Conservation (phyloP, 2,329 filamentous ascomycete species). For the Trichoderma atrobrunneum region DNA sequence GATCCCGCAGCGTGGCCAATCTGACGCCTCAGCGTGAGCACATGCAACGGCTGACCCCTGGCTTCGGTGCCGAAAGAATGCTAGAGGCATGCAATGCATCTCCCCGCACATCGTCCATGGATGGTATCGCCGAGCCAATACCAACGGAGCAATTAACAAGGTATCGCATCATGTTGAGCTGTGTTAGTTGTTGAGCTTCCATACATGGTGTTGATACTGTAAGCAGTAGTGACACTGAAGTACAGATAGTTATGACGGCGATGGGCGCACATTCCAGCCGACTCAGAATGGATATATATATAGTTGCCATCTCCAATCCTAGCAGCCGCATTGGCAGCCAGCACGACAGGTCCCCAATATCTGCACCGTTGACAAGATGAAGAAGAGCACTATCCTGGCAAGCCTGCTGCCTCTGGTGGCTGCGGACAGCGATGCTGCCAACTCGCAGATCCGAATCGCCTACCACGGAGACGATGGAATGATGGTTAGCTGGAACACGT, state of each 20-base stretch:
- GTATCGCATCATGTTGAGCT: neutral
- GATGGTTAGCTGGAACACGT: conserved; percentile 16
- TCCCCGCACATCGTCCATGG: neutral
- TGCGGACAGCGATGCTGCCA: neutral
- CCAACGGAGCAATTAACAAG: neutral
- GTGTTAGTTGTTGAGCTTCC: neutral
- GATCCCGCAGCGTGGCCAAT: neutral
- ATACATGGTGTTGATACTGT: neutral
- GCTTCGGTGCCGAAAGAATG: conserved; percentile 11
- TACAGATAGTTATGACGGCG: neutral
- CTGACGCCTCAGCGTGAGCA: neutral
- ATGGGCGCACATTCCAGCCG: neutral
- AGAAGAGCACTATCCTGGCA: neutral
- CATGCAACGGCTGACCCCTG: conserved; percentile 9
- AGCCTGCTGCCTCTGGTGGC: neutral
- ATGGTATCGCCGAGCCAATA: neutral
- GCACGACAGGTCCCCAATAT: neutral
- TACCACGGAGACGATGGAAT: conserved; percentile 10
- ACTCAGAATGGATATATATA: neutral
- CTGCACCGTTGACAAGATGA: neutral
- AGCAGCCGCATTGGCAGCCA: neutral
- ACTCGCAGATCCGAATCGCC: conserved; percentile 7
- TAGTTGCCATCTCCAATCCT: neutral
- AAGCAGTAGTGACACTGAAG: neutral
- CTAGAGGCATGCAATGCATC: conserved; percentile 5